phyloP scores from a whole-genome alignment of 2,329 filamentous ascomycete genomes.

The Epichloe sp. region DNA sequence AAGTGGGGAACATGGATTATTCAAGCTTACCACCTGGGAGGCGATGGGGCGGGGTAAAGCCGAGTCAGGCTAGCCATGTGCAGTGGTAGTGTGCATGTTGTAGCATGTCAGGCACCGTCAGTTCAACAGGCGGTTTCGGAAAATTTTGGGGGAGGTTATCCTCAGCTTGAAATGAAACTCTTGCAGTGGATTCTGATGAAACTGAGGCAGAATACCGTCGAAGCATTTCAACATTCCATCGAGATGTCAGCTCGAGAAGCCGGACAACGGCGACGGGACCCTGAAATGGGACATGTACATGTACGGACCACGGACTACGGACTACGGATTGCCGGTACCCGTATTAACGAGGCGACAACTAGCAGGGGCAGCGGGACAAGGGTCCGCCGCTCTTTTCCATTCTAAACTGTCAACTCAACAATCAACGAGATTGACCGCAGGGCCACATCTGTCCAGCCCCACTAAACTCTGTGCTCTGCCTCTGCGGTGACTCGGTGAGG shows the following conservation, averaged over 20 bases:
- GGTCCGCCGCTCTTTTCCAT: not conserved
- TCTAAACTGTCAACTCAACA: conserved; percentile 3
- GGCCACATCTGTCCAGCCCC: no score
- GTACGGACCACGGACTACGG: no score
- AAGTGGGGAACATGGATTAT: not conserved
- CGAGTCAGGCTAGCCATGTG: not conserved
- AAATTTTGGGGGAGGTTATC: not conserved
- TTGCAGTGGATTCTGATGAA: not conserved
- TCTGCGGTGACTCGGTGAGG: no score
- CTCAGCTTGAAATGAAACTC: not conserved
- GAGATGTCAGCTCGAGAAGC: not conserved
- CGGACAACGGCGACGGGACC: conserved; percentile 1
- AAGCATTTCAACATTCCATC: not conserved
- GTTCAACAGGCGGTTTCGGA: not conserved
- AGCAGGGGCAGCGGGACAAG: not conserved
- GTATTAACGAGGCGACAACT: not conserved
- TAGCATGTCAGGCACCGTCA: no score
- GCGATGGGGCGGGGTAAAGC: no score
- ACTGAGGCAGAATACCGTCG: not conserved
- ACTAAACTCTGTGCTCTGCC: no score
- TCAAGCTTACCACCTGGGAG: no score
- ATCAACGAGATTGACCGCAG: not conserved
- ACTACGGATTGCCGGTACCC: not conserved
- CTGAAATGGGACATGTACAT: not conserved
- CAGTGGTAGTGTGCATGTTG: no score